Evolutionary conservation across 352 stramenopile genomes (phyloP), one percentile per base, ranked within the genome.

Genomic region (Globisporangium uncinulatum): DNA sequence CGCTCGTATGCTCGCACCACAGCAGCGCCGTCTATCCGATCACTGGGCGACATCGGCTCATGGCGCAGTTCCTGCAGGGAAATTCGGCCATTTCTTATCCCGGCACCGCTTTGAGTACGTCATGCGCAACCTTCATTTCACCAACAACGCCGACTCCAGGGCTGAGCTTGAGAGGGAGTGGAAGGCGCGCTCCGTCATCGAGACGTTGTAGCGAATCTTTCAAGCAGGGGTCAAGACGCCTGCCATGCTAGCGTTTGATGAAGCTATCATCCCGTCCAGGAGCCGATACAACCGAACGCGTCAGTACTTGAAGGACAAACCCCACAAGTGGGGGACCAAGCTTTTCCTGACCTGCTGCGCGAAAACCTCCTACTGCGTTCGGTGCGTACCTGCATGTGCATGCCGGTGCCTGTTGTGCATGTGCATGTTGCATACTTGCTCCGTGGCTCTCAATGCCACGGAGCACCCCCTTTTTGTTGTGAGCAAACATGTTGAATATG

Each of bases 111-210:
- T 62, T 15, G 53, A 56, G 11, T 17, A 53, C 21, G 48, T 62
- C 8, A 62, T 66, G 50, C 37, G 29, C 3, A 58, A 66, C 20
- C 55, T 66, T 3, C 61, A 59, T 17, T 51, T 66, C 24, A 56
- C 51, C 0, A 56, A 62, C 29, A 62, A 62, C 42, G 45, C 45
- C 10, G 56, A 57, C 4, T 29, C 42, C 4, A n/a, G 45, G 9
- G 48, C 42, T 1, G n/a, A 46, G 1, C 6, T 34, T 4, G 54
- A 62, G 21, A 32, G 61, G 1, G 61, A 44, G 7, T 66, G 54
- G 61, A 65, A 65, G 34, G 24, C 58, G 2, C 29, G 53, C 15
- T 49, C 15, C 0, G 54, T 65, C 1, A 43, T 65, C 6, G 54
- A 51, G 7, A 46, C 52, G 1, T 39, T 57, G 1, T 53, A 65